Evolutionary conservation across 2,329 filamentous ascomycete species (phyloP).

Genomic region (Dactylellina drechsleri): DNA sequence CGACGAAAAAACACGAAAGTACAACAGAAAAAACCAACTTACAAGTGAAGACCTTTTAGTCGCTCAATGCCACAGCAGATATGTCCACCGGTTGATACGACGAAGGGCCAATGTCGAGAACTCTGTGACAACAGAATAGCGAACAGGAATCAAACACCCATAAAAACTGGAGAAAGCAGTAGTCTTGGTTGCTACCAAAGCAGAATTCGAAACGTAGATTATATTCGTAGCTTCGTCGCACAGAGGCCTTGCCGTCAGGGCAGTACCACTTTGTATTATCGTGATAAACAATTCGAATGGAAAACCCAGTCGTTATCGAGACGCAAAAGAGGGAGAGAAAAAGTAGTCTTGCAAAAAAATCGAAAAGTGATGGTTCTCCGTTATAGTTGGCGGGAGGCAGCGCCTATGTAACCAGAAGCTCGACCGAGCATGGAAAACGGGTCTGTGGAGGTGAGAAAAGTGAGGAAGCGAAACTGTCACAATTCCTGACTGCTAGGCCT

Average conservation of each 20-base stretch:
- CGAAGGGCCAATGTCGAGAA: neutral
- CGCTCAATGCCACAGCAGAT: neutral
- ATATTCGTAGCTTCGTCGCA: constrained; percentile 50
- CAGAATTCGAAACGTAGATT: neutral
- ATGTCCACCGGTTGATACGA: neutral
- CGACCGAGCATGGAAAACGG: constrained; percentile 7
- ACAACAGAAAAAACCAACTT: neutral
- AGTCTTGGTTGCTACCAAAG: neutral
- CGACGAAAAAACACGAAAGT: neutral
- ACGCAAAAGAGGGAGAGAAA: neutral
- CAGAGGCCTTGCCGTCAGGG: constrained; percentile 5
- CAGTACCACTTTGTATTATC: constrained; percentile 35
- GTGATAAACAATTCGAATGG: constrained; percentile 8
- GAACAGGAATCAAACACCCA: neutral
- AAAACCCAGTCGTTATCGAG: neutral
- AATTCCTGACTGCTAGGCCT: constrained; percentile 18
- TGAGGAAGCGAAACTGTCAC: constrained; percentile 2
- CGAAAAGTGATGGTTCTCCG: constrained; percentile 5
- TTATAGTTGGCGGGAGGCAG: constrained; percentile 23
- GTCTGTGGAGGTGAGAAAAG: constrained; percentile 17
- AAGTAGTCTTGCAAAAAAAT: constrained; percentile 13
- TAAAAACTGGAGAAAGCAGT: neutral
- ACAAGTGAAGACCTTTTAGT: neutral
- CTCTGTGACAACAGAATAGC: neutral
- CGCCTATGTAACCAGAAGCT: constrained; percentile 26